Percentiles rank a stretch among this genome's conserved stretches.
Conservation (phyloP, 2,329 filamentous ascomycete species). For the Aspergillus sp. region DNA sequence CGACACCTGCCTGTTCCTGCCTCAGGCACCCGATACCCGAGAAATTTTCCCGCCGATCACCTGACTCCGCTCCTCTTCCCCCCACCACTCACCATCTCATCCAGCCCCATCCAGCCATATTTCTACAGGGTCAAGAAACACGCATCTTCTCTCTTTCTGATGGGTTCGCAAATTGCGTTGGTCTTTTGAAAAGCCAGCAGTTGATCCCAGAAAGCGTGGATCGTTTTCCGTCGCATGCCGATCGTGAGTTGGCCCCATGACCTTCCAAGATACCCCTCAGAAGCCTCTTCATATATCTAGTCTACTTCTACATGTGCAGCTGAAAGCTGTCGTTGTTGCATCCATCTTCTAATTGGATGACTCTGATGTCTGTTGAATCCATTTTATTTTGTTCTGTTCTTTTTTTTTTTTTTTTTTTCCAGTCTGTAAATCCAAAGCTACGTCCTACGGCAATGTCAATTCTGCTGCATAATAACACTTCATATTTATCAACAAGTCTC, state of each 20-base stretch:
- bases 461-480: no score
- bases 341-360: no score
- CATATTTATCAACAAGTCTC: no score
- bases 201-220: conserved; percentile 11
- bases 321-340: no score
- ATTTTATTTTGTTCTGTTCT: no score
- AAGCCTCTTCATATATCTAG: no score
- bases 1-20: conserved; percentile 3
- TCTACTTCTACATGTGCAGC: no score
- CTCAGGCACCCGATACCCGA: conserved; percentile 12
- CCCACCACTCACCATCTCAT: conserved; percentile 11
- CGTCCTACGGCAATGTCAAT: no score
- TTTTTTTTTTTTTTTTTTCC: conserved; percentile 1
- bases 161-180: not conserved
- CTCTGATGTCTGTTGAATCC: no score
- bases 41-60: conserved; percentile 23
- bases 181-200: conserved; percentile 7
- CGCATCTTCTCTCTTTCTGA: not conserved
- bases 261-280: no score
- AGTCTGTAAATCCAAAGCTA: not conserved
- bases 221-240: conserved; percentile 22
- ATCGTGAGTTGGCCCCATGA: conserved; percentile 27
- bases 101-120: conserved; percentile 4
- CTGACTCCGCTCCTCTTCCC: conserved; percentile 19
- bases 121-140: not conserved